Percentiles rank a stretch among this genome's conserved stretches.
phyloP scores from a whole-genome alignment of 257 asterid species.

The Gentiana macrophylla region DNA sequence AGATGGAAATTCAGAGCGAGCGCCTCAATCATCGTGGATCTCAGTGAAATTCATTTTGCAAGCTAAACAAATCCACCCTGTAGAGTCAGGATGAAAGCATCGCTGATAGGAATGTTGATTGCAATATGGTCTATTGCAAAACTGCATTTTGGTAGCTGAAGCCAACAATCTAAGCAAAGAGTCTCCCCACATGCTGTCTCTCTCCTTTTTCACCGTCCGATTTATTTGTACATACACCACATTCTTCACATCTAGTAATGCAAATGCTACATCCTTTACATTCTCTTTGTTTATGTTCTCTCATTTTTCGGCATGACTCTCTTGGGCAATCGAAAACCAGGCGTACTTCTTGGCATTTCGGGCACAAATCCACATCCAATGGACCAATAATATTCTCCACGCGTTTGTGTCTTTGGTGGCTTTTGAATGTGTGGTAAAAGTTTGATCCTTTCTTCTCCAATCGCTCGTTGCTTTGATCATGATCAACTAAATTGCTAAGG shows the following conservation, averaged over 20 bases:
- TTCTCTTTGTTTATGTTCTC: slow-evolving; percentile 7
- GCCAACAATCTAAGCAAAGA: slow-evolving; percentile 64
- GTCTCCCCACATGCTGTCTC: slow-evolving; percentile 49
- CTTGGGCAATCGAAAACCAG: slow-evolving; percentile 59
- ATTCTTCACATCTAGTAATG: slow-evolving; percentile 55
- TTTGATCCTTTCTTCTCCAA: slow-evolving; percentile 3
- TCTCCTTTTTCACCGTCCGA: slow-evolving; percentile 25
- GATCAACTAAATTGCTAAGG: slow-evolving; percentile 25
- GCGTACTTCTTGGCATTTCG: slow-evolving; percentile 33
- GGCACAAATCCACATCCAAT: slow-evolving; percentile 58
- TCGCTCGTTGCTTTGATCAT: slow-evolving; percentile 5
- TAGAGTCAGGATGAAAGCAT: slow-evolving; percentile 11
- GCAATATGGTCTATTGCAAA: slow-evolving; percentile 72
- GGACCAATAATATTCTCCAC: slow-evolving; percentile 9
- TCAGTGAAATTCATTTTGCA: slow-evolving; percentile 23
- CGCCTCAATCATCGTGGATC: no score
- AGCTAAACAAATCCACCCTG: slow-evolving; percentile 37
- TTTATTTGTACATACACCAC: slow-evolving; percentile 45
- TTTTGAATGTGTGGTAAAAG: slow-evolving; percentile 2
- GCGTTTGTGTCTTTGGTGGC: slow-evolving; percentile 7
- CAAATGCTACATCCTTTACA: slow-evolving; percentile 56
- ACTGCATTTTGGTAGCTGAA: slow-evolving; percentile 57
- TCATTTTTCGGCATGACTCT: slow-evolving; percentile 16
- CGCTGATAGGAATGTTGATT: slow-evolving; percentile 35
- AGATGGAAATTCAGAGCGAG: no score